Evolutionary conservation across 306 rosid species (phyloP), one percentile per base, ranked within the genome.

Genomic region (Biancaea sappan): DNA sequence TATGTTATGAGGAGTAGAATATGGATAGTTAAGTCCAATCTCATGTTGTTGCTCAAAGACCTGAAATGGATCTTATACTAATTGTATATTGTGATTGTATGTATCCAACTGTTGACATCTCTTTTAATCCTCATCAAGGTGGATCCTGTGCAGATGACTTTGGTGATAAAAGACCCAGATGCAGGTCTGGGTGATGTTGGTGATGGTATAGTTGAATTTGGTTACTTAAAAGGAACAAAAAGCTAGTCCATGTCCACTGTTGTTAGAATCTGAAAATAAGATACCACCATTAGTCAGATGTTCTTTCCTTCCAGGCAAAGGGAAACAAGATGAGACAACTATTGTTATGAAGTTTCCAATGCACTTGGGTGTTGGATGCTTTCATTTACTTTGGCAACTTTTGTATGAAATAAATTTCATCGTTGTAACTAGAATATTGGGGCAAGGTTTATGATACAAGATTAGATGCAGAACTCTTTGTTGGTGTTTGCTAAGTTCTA

Each of bases 301-400:
- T 25, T 72, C 9, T 60, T 73, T 73, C 54, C 43, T 73, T 44
- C 46, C 46, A 9, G 32, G 44, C 12, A 19, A n/a, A 29, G 57
- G 21, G 28, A 41, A 57, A 53, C 60, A 60, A 51, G 40, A 28
- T 52, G 66, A 64, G 73, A 62, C 12, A 10, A 25, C 35, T 16
- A 3, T 32, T 9, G 32, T 35, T 34, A 18, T 44, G 26, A 34
- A 52, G 56, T 22, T 21, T 76, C 41, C 24, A 52, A 22, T 29
- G 72, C 28, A 50, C 26, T 25, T 71, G 52, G 22, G 10, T 25
- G 41, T 29, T n/a, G 13, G 12, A 37, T 13, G 19, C 19, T 50
- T 50, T 6, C 40, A 22, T 52, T 34, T 35, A 58, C 56, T 53
- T 38, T 25, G 40, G 51, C 5, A 7, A 37, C 35, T 48, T 25